These are phyloP conservation scores for Cyberlindnera euphorbiiphila DNA, from an alignment of 805 yeast species.

Conservation along the genomic window DNA sequence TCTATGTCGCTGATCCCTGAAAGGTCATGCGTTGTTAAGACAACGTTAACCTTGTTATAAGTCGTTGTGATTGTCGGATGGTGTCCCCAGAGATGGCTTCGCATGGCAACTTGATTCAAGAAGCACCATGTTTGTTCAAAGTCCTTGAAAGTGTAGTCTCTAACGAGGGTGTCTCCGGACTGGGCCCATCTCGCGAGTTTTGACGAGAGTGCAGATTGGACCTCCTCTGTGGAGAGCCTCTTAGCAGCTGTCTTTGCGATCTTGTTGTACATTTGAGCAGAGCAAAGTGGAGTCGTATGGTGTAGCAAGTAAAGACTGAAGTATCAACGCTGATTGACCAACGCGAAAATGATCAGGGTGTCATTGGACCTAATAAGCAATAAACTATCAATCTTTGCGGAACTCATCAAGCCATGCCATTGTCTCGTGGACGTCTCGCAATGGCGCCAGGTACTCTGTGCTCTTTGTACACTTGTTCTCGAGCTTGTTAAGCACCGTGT, in stretches of 20 bases:
- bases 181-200: constrained; percentile 28
- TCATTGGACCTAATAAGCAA: too few species aligned
- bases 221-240: constrained; percentile 25
- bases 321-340: too few species aligned
- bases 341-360: too few species aligned
- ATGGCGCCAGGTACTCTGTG: constrained; percentile 6
- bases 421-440: constrained; percentile 16
- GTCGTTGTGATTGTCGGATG: constrained; percentile 67
- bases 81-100: constrained; percentile 57
- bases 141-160: constrained; percentile 40
- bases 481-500: constrained; percentile 21
- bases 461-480: constrained; percentile 21
- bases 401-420: constrained; percentile 23
- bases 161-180: constrained; percentile 23
- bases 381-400: neutral
- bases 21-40: constrained; percentile 63
- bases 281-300: too few species aligned
- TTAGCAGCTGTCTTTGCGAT: constrained; percentile 30
- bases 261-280: constrained; percentile 41
- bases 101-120: constrained; percentile 51
- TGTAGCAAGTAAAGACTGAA: too few species aligned
- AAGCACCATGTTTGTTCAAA: constrained; percentile 66
- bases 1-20: constrained; percentile 53
- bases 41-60: constrained; percentile 53
- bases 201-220: constrained; percentile 20